These are phyloP conservation scores for Talaromyces sp. DNA, from an alignment of 2,329 filamentous ascomycete genomes.

Conservation along the genomic window DNA sequence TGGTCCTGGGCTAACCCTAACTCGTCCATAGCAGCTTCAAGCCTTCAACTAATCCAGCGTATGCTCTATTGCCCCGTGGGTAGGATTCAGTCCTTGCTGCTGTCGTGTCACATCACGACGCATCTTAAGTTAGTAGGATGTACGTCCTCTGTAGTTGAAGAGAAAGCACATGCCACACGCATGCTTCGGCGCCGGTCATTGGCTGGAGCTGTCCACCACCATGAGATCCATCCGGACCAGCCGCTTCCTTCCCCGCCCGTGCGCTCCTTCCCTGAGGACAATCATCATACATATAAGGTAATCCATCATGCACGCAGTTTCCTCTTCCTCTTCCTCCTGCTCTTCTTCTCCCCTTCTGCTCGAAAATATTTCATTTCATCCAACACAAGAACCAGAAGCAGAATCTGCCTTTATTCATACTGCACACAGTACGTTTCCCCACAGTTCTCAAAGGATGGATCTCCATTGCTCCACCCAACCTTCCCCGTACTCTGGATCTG, in stretches of 20 bases:
- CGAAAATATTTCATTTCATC: not conserved
- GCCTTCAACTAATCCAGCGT: too few species aligned
- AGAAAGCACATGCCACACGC: not conserved
- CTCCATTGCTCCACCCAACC: not conserved
- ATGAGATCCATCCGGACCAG: not conserved
- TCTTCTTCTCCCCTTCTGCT: conserved; percentile 8
- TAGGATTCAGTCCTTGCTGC: not conserved
- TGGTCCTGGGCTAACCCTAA: not conserved
- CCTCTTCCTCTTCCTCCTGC: conserved; percentile 2
- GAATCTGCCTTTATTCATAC: not conserved
- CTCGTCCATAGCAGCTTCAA: not conserved
- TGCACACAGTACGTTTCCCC: not conserved
- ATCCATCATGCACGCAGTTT: conserved; percentile 7
- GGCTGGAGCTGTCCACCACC: conserved; percentile 3
- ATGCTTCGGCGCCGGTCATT: not conserved
- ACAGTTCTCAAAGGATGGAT: not conserved
- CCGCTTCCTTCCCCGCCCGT: not conserved
- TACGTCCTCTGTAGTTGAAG: too few species aligned
- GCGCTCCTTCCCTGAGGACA: conserved; percentile 4
- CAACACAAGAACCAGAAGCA: not conserved
- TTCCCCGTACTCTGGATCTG: conserved; percentile 1
- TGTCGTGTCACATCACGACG: not conserved
- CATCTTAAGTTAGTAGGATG: too few species aligned
- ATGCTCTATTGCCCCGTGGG: too few species aligned
- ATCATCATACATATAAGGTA: not conserved